Evolutionary conservation across 2,329 filamentous ascomycete genomes (phyloP).

Genomic region (Harringtonia aguacate): DNA sequence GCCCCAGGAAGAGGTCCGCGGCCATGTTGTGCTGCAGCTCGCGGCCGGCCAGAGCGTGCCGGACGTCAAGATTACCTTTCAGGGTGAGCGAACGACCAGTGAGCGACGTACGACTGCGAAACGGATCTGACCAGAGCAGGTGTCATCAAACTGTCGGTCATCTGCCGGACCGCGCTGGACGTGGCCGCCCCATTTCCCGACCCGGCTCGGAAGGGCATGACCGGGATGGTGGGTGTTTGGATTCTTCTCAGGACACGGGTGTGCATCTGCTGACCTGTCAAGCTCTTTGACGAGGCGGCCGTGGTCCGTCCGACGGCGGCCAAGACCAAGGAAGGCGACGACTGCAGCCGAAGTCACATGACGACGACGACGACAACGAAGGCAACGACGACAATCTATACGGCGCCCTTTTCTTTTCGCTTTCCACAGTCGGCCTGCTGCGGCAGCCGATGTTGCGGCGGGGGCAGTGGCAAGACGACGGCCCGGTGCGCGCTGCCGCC

Average conservation of each 20-base stretch:
- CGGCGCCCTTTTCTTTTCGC: conserved; percentile 1
- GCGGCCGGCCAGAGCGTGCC: neutral
- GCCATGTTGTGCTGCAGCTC: conserved; percentile 3
- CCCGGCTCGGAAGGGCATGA: neutral
- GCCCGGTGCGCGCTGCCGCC: conserved; percentile 3
- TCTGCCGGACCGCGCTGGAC: neutral
- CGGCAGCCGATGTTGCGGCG: neutral
- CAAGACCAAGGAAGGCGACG: too few species aligned
- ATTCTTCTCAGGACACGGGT: too few species aligned
- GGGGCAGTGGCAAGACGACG: neutral
- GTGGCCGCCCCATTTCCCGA: neutral
- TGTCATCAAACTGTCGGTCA: neutral
- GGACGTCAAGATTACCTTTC: conserved; percentile 1
- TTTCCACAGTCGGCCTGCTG: neutral
- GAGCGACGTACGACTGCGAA: too few species aligned
- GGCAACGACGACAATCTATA: neutral
- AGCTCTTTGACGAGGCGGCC: too few species aligned
- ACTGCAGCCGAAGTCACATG: too few species aligned
- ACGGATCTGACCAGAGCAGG: neutral
- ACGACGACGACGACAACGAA: too few species aligned
- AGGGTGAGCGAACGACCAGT: neutral
- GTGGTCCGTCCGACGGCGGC: neutral
- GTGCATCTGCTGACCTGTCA: too few species aligned
- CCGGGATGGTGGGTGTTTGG: neutral
- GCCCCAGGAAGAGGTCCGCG: conserved; percentile 1